Base-by-base conservation (phyloP, 2,329 filamentous ascomycete species). In the Aureobasidium uvarum region DNA sequence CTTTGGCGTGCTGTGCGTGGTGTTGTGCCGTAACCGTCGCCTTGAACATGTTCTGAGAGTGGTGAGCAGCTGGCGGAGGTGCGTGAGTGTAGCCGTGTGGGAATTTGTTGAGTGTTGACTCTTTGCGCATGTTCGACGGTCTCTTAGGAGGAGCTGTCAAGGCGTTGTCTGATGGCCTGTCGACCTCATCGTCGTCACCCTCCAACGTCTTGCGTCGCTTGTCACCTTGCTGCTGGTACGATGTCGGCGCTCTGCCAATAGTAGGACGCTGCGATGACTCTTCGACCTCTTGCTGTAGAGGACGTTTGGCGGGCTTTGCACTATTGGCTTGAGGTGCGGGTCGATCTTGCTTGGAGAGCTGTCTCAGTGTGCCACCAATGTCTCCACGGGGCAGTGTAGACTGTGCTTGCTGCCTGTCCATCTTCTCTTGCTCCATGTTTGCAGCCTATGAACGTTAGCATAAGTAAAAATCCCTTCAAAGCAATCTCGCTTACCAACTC, bases 121-220 rank as follows among this genome's bases (percentile, higher is more conserved):
- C 87, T 84, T 92, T 93, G 71, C 84, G 83, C 73, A 86, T 83
- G 56, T 84, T 88, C 1, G 91, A 96, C 67, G 92, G 91, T 66
- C 93, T 87, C 70, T 96, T 91, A 6, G 92, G 92, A 62, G 92
- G 91, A 16, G 89, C 90, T 80, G 93, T 95, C 71, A 93, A 84
- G 55, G 83, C 85, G 65, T 86, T 82, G 72, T 82, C 81, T 54
- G 82, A 78, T 25, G 56, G 56, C 13, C 56, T 45, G 64, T 88
- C 86, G 65, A 88, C 84, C 68, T 91, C 87, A 67, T 86, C 84
- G 45, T 80, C 76, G 64, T 86, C 84, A 66, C 87, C 85, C 60
- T 94, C 89, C 48, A 89, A 87, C 62, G 89, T 95, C 74, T 89
- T 89, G 70, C 92, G 85, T 66, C 92, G 86, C 80, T 96, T 97